Percentiles rank a stretch among this genome's conserved stretches.
Evolutionary conservation across 176 grass and related monocot species (phyloP).

Genomic region (Thinopyrum elongatum): DNA sequence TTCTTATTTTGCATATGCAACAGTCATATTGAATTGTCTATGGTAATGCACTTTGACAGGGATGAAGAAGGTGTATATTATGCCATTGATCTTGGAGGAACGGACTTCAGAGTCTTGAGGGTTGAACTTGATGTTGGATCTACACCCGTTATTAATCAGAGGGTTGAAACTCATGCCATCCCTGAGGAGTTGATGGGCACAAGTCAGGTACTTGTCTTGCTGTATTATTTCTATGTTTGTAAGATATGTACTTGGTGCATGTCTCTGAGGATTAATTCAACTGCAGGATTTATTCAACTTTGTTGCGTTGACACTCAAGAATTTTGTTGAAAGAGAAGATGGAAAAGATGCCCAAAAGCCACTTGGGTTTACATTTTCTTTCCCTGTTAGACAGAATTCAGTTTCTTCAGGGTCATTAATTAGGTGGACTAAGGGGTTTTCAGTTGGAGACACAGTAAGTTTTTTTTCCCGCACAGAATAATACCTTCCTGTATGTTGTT

Average conservation of each 20-base stretch:
- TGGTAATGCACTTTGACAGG: conserved; percentile 31
- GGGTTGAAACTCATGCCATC: conserved; percentile 69
- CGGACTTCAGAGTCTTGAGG: conserved; percentile 66
- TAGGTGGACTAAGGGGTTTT: conserved; percentile 91
- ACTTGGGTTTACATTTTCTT: conserved; percentile 98
- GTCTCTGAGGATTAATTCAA: conserved; percentile 16
- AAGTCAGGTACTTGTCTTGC: conserved; percentile 59
- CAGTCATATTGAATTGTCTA: not conserved
- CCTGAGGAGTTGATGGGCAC: conserved; percentile 76
- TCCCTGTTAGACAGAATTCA: conserved; percentile 87
- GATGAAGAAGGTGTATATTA: conserved; percentile 83
- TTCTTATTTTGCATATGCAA: not conserved
- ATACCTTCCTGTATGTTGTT: not conserved
- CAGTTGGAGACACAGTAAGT: conserved; percentile 77
- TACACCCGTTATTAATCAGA: conserved; percentile 31
- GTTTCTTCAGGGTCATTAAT: conserved; percentile 85
- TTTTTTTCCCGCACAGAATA: not conserved
- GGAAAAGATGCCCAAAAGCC: conserved; percentile 43
- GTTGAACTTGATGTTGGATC: conserved; percentile 64
- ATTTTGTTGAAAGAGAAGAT: conserved; percentile 71
- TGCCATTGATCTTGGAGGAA: conserved; percentile 87
- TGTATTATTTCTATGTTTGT: not conserved
- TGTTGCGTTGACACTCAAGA: conserved; percentile 59
- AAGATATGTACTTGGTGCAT: not conserved
- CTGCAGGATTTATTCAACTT: conserved; percentile 82